These are phyloP conservation scores for Pterocarpus macrocarpus DNA, from an alignment of 306 rosid species.

Conservation along the genomic window DNA sequence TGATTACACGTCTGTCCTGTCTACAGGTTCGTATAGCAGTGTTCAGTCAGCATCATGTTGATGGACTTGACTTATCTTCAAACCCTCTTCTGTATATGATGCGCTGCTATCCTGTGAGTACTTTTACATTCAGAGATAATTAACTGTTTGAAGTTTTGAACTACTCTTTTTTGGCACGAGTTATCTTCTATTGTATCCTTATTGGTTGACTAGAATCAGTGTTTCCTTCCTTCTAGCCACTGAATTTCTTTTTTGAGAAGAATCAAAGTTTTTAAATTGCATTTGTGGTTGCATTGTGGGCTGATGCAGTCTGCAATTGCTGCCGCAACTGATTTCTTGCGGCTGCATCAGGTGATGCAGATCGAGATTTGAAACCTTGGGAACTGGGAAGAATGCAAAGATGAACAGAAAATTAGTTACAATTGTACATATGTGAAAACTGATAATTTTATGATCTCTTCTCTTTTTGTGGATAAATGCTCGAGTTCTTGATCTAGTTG, in stretches of 20 bases:
- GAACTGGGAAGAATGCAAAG: slow-evolving; percentile 18
- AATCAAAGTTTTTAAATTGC: slow-evolving; percentile 29
- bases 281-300: slow-evolving; percentile 1
- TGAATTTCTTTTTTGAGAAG: slow-evolving; percentile 27
- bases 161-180: background rate
- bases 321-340: background rate
- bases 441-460: background rate
- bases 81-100: slow-evolving; percentile 97
- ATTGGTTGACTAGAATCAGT: slow-evolving; percentile 18
- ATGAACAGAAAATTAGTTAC: slow-evolving; percentile 25
- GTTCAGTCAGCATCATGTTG: slow-evolving; percentile 99
- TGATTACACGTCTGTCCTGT: slow-evolving; percentile 33
- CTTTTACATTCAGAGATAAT: slow-evolving; percentile 38
- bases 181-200: slow-evolving; percentile 13
- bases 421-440: slow-evolving; percentile 2
- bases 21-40: slow-evolving; percentile 97
- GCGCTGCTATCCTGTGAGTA: slow-evolving; percentile 98
- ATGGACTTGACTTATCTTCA: slow-evolving; percentile 94
- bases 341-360: slow-evolving; percentile 14
- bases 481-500: slow-evolving; percentile 18
- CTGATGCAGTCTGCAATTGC: slow-evolving; percentile 24
- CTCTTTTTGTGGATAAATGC: background rate
- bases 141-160: slow-evolving; percentile 1
- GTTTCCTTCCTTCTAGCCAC: slow-evolving; percentile 30
- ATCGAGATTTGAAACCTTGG: slow-evolving; percentile 25